Conservation (phyloP, 306 rosid genomes). For the Rosa chinensis region DNA sequence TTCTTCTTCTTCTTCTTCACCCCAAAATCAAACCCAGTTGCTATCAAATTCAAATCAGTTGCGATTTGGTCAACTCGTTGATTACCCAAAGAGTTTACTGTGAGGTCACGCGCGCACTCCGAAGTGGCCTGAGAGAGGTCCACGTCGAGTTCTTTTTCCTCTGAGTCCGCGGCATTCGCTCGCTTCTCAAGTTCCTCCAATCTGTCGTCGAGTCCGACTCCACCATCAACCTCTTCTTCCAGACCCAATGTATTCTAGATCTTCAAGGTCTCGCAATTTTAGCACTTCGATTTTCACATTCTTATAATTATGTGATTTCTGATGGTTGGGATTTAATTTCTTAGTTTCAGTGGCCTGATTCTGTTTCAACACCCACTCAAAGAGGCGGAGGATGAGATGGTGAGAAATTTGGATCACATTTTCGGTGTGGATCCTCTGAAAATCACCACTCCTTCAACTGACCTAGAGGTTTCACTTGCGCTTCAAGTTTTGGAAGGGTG, state of each 20-base stretch:
- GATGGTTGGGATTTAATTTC: no score
- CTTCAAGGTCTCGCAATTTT: slow-evolving; percentile 53
- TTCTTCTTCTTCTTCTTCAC: no score
- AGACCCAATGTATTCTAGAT: slow-evolving; percentile 65
- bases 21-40: no score
- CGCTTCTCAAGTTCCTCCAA: slow-evolving; percentile 78
- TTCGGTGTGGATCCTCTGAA: slow-evolving; percentile 71
- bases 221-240: slow-evolving; percentile 61
- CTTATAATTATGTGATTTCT: neutral
- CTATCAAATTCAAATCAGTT: no score
- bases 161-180: slow-evolving; percentile 76
- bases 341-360: slow-evolving; percentile 65
- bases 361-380: slow-evolving; percentile 73
- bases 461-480: slow-evolving; percentile 27
- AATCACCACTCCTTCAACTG: slow-evolving; percentile 53
- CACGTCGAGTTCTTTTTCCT: slow-evolving; percentile 85
- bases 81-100: slow-evolving; percentile 65
- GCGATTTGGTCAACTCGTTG: slow-evolving; percentile 59
- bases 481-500: slow-evolving; percentile 38
- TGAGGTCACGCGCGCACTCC: slow-evolving; percentile 80
- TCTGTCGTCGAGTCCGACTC: slow-evolving; percentile 68
- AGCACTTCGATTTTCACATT: neutral
- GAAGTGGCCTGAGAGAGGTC: slow-evolving; percentile 74
- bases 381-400: slow-evolving; percentile 54
- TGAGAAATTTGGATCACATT: slow-evolving; percentile 60